A percentile compares a stretch with the other conserved stretches of the same genome.
These are phyloP conservation scores for Colletotrichum ledebouriae DNA, from an alignment of 2,329 filamentous ascomycete species.

Conservation along the genomic window DNA sequence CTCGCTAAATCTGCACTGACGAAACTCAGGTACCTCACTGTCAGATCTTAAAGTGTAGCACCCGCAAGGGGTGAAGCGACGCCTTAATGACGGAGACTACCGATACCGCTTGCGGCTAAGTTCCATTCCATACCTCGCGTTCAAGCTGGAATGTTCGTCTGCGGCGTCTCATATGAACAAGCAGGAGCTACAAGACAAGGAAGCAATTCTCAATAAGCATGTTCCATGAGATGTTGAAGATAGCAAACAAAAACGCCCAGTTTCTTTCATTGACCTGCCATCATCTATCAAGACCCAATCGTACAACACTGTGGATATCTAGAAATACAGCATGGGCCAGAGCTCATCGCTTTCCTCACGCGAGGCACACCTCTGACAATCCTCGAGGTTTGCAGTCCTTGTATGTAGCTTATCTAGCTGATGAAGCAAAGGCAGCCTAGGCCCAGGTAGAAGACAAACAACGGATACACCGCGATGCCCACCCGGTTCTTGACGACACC, in stretches of 20 bases:
- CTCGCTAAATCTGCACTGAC: conserved; percentile 14
- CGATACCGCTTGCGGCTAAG: conserved; percentile 11
- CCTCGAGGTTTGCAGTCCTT: background rate
- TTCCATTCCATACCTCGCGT: background rate
- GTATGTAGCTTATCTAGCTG: conserved; percentile 68
- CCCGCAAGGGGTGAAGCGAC: background rate
- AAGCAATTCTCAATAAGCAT: too few relatives aligned
- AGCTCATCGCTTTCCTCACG: background rate
- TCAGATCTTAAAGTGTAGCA: conserved; percentile 1
- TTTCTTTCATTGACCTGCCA: conserved; percentile 12
- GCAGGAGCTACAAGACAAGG: too few relatives aligned
- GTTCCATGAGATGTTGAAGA: background rate
- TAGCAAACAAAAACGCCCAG: background rate
- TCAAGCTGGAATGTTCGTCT: background rate
- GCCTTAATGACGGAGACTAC: conserved; percentile 3
- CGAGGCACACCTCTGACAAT: background rate
- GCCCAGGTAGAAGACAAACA: conserved; percentile 95
- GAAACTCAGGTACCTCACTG: conserved; percentile 7
- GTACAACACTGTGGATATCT: conserved; percentile 31
- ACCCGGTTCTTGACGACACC: conserved; percentile 96
- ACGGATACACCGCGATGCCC: conserved; percentile 91
- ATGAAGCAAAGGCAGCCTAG: conserved; percentile 97
- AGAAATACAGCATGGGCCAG: conserved; percentile 27
- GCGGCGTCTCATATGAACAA: too few relatives aligned
- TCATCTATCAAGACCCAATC: background rate